Evolutionary conservation across 2,329 filamentous ascomycete genomes (phyloP).

Genomic region (Xylariales sp.): DNA sequence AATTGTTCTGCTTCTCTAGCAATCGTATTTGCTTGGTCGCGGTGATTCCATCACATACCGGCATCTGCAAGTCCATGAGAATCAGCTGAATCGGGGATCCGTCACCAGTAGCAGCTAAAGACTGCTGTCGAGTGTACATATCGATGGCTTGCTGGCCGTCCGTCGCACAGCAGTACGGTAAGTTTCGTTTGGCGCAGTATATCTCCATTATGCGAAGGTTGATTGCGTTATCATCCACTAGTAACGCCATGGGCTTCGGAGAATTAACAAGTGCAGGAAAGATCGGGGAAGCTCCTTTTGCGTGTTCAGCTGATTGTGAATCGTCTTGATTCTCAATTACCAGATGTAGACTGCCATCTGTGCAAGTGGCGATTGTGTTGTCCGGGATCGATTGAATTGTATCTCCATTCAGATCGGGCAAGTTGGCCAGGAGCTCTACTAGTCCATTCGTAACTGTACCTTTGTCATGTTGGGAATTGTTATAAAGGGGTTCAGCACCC

Average conservation of each 20-base stretch:
- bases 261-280: too few relatives aligned
- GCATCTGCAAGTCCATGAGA: constrained; percentile 41
- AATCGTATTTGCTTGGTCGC: constrained; percentile 31
- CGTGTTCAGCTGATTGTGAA: too few relatives aligned
- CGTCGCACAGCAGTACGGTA: constrained; percentile 35
- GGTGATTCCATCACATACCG: constrained; percentile 34
- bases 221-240: constrained; percentile 45
- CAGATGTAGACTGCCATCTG: too few relatives aligned
- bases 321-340: too few relatives aligned
- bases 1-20: constrained; percentile 24
- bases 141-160: constrained; percentile 41
- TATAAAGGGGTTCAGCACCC: too few relatives aligned
- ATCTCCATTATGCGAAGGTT: constrained; percentile 44
- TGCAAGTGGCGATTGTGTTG: too few relatives aligned
- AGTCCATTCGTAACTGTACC: too few relatives aligned
- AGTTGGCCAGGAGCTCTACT: too few relatives aligned
- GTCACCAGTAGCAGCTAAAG: not conserved
- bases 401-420: too few relatives aligned
- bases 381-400: too few relatives aligned
- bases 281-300: too few relatives aligned
- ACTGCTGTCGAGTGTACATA: constrained; percentile 19
- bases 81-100: constrained; percentile 34
- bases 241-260: constrained; percentile 22
- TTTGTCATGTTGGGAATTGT: too few relatives aligned
- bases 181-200: constrained; percentile 38